Percentiles rank a stretch among this genome's conserved stretches.
Conservation (phyloP, 805 yeast species). For the Candida xiaguanensis region DNA sequence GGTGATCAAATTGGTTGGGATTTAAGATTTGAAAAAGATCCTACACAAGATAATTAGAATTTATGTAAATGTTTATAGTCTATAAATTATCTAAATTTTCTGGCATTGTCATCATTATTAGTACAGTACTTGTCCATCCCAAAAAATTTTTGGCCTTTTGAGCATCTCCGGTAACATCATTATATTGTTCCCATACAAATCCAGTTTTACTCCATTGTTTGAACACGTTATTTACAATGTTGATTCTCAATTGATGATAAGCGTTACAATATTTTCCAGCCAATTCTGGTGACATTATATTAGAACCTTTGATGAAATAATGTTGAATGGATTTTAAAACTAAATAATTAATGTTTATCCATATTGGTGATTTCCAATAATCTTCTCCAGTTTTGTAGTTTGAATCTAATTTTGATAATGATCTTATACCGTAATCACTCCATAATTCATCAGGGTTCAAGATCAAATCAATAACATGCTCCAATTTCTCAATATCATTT, state of each 20-base stretch:
- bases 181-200: slow-evolving; percentile 87
- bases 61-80: no score
- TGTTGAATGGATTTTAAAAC: slow-evolving; percentile 63
- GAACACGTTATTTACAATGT: slow-evolving; percentile 65
- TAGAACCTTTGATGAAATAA: slow-evolving; percentile 42
- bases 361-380: slow-evolving; percentile 94
- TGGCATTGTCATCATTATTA: slow-evolving; percentile 82
- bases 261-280: slow-evolving; percentile 35
- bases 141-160: slow-evolving; percentile 84
- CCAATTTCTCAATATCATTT: slow-evolving; percentile 41
- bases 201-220: slow-evolving; percentile 74
- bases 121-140: slow-evolving; percentile 90
- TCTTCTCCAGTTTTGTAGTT: slow-evolving; percentile 76
- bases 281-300: slow-evolving; percentile 24
- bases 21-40: slow-evolving; percentile 70
- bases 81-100: slow-evolving; percentile 24
- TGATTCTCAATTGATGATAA: slow-evolving; percentile 58
- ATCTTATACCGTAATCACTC: slow-evolving; percentile 75
- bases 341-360: slow-evolving; percentile 90
- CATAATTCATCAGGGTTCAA: slow-evolving; percentile 72
- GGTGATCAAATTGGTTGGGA: slow-evolving; percentile 97
- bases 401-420: slow-evolving; percentile 65
- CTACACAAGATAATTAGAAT: slow-evolving; percentile 22
- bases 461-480: slow-evolving; percentile 52
- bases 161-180: slow-evolving; percentile 69